Evolutionary conservation across 2,329 filamentous ascomycete species (phyloP).

Genomic region (Colletotrichum eleusines): DNA sequence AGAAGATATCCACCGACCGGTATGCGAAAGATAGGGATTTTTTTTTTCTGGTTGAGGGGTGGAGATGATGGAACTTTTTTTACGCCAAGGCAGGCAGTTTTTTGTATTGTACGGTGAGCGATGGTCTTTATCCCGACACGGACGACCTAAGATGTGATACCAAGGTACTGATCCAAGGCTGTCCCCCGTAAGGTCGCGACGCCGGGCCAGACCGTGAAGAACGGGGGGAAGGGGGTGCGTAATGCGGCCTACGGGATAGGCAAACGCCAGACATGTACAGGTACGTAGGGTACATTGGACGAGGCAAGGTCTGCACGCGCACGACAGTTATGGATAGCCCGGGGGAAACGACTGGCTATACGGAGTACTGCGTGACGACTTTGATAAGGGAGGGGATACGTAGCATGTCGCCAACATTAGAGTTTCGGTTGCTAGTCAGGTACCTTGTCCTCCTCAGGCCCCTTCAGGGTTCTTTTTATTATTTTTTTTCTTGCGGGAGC

Average conservation of each 20-base stretch:
- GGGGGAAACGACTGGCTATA: too few relatives aligned
- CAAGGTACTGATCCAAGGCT: too few relatives aligned
- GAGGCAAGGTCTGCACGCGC: not conserved
- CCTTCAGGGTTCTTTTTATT: not conserved
- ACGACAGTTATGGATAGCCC: not conserved
- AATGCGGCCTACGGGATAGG: not conserved
- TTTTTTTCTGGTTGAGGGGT: not conserved
- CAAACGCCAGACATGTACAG: not conserved
- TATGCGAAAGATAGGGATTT: not conserved
- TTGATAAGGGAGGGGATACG: not conserved
- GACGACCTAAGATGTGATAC: not conserved
- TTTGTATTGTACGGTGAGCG: too few relatives aligned
- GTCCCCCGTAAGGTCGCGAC: too few relatives aligned
- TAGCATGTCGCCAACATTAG: not conserved
- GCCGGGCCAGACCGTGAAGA: not conserved
- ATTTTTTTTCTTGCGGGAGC: too few relatives aligned
- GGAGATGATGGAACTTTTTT: not conserved
- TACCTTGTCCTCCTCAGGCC: not conserved
- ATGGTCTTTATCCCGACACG: not conserved
- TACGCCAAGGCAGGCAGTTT: too few relatives aligned
- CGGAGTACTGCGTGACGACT: too few relatives aligned
- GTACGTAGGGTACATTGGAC: constrained; percentile 3
- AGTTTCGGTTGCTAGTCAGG: constrained; percentile 8
- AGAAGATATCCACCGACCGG: not conserved
- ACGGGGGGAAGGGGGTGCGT: not conserved